Evolutionary conservation across 2,329 filamentous ascomycete species (phyloP).

Genomic region (Fusarium albosuccineum): DNA sequence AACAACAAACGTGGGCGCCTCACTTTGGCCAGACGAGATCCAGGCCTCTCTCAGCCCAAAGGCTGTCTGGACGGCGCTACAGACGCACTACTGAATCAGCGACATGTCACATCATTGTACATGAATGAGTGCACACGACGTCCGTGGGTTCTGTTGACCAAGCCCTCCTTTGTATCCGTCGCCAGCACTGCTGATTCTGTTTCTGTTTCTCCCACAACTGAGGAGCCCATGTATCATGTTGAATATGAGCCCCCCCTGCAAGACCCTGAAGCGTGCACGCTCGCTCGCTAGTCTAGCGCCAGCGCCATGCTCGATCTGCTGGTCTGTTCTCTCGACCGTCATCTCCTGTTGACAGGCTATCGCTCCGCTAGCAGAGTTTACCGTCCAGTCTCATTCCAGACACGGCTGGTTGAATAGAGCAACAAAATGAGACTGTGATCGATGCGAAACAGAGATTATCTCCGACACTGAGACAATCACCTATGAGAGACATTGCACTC

Average conservation of each 20-base stretch:
- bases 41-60: conserved; percentile 1
- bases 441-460: conserved; percentile 7
- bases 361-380: conserved; percentile 9
- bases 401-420: conserved; percentile 8
- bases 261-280: conserved; percentile 33
- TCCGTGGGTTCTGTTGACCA: conserved; percentile 2
- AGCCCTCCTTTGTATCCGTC: not conserved
- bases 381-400: conserved; percentile 31
- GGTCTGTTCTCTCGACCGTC: conserved; percentile 31
- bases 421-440: conserved; percentile 12
- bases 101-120: conserved; percentile 30
- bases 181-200: too few relatives aligned
- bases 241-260: conserved; percentile 29
- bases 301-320: conserved; percentile 28
- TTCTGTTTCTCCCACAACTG: not conserved
- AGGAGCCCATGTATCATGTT: conserved; percentile 20
- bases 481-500: not conserved
- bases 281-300: conserved; percentile 23
- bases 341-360: conserved; percentile 26
- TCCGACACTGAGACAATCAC: conserved; percentile 1
- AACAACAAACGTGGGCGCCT: conserved; percentile 26
- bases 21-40: conserved; percentile 24
- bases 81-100: conserved; percentile 25
- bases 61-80: conserved; percentile 5
- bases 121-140: too few relatives aligned